Percentiles rank a stretch among this genome's conserved stretches.
phyloP scores from a whole-genome alignment of 2,329 filamentous ascomycete genomes.

The Curvularia sp. region DNA sequence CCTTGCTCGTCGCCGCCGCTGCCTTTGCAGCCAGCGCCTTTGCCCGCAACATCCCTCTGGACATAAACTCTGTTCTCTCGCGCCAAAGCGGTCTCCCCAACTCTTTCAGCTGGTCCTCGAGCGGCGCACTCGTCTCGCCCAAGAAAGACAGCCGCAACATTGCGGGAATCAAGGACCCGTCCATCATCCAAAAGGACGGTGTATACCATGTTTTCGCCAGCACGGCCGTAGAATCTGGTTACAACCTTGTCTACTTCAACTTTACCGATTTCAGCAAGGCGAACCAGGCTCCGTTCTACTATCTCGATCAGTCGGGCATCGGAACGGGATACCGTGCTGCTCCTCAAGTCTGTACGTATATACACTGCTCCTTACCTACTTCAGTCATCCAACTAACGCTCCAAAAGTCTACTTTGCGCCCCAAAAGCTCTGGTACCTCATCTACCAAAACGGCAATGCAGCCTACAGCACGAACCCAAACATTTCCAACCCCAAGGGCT shows the following conservation, averaged over 20 bases:
- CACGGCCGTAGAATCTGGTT: constrained; percentile 46
- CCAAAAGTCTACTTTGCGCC: constrained; percentile 49
- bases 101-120: constrained; percentile 44
- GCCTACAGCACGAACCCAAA: constrained; percentile 54
- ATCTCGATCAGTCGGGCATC: constrained; percentile 50
- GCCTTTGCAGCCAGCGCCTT: constrained; percentile 20
- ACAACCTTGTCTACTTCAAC: constrained; percentile 53
- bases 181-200: constrained; percentile 48
- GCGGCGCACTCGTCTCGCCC: constrained; percentile 32
- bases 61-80: constrained; percentile 1
- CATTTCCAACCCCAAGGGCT: constrained; percentile 51
- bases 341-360: constrained; percentile 44
- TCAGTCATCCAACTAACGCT: background rate
- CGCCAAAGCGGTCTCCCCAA: constrained; percentile 27
- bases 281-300: constrained; percentile 44
- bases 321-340: constrained; percentile 53
- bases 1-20: constrained; percentile 12
- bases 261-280: constrained; percentile 50
- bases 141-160: constrained; percentile 39
- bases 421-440: constrained; percentile 53
- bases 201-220: constrained; percentile 54
- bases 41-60: constrained; percentile 13
- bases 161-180: constrained; percentile 47
- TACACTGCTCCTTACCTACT: background rate
- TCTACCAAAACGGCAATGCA: constrained; percentile 54